Conservation (phyloP, 164 flowering plant genomes). For the Aristolochia contorta region DNA sequence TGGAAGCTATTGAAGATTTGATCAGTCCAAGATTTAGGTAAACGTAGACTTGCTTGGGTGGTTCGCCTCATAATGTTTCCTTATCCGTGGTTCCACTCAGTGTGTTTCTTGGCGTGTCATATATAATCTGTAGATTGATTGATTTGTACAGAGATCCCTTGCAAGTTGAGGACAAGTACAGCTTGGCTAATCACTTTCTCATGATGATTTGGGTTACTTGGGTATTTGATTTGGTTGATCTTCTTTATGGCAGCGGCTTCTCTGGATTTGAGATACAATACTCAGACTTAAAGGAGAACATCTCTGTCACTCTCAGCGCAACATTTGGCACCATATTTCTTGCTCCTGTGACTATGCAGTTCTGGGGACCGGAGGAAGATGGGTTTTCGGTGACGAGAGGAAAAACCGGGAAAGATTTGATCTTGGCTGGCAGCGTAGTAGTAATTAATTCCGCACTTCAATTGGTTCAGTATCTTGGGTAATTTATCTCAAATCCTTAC, state of each 20-base stretch:
- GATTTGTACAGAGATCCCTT: too few relatives aligned
- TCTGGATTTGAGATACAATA: constrained; percentile 59
- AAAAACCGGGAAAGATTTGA: constrained; percentile 30
- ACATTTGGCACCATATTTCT: constrained; percentile 46
- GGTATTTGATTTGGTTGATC: neutral
- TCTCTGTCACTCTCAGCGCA: constrained; percentile 57
- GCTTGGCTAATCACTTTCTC: too few relatives aligned
- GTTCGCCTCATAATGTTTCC: too few relatives aligned
- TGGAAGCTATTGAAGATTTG: constrained; percentile 73
- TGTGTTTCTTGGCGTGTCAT: neutral
- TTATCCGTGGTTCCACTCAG: neutral
- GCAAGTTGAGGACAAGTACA: too few relatives aligned
- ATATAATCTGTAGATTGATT: too few relatives aligned
- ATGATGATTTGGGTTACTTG: neutral
- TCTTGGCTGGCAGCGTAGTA: constrained; percentile 52
- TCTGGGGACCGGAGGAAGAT: constrained; percentile 46
- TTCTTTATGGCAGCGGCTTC: constrained; percentile 57
- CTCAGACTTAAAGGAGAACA: constrained; percentile 65
- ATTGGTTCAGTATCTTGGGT: constrained; percentile 88
- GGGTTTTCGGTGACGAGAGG: constrained; percentile 29
- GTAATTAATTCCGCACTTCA: constrained; percentile 63
- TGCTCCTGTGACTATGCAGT: constrained; percentile 62
- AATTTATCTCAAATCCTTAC: too few relatives aligned
- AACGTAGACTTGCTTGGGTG: constrained; percentile 10
- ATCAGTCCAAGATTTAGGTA: constrained; percentile 74